Base-by-base conservation (phyloP, 768 basidiomycete species). In the Lentinula sp. region DNA sequence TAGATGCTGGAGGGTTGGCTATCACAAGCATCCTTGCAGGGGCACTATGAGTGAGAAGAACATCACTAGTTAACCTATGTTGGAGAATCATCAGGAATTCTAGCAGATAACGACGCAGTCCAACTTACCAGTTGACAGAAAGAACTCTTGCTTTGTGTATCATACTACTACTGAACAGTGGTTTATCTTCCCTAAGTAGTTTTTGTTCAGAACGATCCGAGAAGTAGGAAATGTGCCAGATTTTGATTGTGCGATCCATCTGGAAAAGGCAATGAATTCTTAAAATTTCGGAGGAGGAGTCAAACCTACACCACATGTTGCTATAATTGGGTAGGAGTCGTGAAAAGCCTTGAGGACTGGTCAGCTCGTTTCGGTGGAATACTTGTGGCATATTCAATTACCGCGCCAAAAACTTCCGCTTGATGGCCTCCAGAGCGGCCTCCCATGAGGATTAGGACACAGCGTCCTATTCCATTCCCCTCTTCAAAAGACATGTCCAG, bases 201-300 rank as follows among this genome's bases (percentile, higher is more conserved):
- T 5, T 43, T 41, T 55, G 53, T 20, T 36, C 54, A 69, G 20
- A 12, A 63, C n/a, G 76, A 2, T 63, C 57, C 18, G 74, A 68
- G 37, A 71, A 74, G 2, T 70, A 72, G 28, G 81, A 79, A 18
- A 87, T 71, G 50, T 78, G 74, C 91, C 91, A 93, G 6, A 93
- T 89, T 71, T 91, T 91, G 37, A 91, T 82, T 2, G 78, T 74
- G 61, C 88, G 81, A 64, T 93, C 91, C 64, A 90, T 76, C 90
- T 92, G 57, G 15, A 28, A 28, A 23, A 20, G 28, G 6, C n/a
- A 39, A 52, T 42, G 3, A 57, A 61, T 65, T 57, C 64, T 33
- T 28, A 35, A 48, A 15, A n/a, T 62, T 48, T 37, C 13, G 49
- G 45, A 43, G 18, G 57, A 45, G 28, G 46, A 15, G 54, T 28